Conservation (phyloP, 495 filamentous ascomycete genomes). For the Thermothielavioides terrestris region DNA sequence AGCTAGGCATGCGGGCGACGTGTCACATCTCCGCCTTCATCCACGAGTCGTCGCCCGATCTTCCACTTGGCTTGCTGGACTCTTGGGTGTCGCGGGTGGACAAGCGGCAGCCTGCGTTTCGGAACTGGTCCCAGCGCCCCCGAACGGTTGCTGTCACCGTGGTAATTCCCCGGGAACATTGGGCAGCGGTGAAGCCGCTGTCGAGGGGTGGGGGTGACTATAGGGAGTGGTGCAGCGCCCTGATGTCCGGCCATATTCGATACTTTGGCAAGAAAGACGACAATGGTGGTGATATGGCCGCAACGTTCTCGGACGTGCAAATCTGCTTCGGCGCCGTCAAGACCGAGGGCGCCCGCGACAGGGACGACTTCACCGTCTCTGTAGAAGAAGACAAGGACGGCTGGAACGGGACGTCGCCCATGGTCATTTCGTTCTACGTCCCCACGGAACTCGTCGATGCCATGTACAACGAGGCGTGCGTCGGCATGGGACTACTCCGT, state of each 20-base stretch:
- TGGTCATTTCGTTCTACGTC: constrained; percentile 36
- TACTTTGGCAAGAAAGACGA: neutral
- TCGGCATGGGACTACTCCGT: constrained; percentile 18
- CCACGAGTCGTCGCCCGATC: no score
- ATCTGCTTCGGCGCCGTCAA: constrained; percentile 28
- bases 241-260: neutral
- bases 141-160: constrained; percentile 29
- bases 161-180: constrained; percentile 20
- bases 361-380: constrained; percentile 16
- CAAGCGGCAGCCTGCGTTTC: neutral
- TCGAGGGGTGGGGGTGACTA: no score
- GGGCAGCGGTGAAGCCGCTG: neutral
- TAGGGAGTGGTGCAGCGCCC: neutral
- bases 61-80: no score
- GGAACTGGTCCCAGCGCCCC: constrained; percentile 29
- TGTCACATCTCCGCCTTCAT: no score
- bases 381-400: constrained; percentile 15
- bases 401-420: constrained; percentile 29
- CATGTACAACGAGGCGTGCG: constrained; percentile 13
- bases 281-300: neutral
- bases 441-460: constrained; percentile 22
- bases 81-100: neutral
- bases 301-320: constrained; percentile 24
- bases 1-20: no score
- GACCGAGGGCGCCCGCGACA: constrained; percentile 12